Evolutionary conservation across 805 yeast species (phyloP).

Genomic region (Torulaspora gathmanii): DNA sequence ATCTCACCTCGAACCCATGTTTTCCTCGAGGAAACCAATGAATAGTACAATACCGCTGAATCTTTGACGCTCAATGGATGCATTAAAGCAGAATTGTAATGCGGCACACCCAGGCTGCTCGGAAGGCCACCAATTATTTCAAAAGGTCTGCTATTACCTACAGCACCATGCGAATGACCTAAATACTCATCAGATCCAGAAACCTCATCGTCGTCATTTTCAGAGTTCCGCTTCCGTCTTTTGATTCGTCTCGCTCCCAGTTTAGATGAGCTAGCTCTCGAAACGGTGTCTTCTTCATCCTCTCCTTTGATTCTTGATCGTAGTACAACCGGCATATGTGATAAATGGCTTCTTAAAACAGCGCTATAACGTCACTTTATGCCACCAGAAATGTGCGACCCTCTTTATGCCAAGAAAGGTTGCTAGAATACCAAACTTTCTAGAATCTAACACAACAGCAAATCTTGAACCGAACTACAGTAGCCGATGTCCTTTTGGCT

Average conservation of each 20-base stretch:
- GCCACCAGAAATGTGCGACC: too few species aligned
- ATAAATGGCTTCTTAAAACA: too few species aligned
- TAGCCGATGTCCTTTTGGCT: too few species aligned
- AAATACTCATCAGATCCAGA: constrained; percentile 9
- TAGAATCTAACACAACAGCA: too few species aligned
- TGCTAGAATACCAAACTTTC: too few species aligned
- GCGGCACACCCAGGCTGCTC: constrained; percentile 55
- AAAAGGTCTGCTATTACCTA: constrained; percentile 48
- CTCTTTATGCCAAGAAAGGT: too few species aligned
- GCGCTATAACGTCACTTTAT: background rate
- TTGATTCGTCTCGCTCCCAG: constrained; percentile 7
- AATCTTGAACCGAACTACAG: too few species aligned
- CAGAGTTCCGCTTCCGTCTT: constrained; percentile 19
- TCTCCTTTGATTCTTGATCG: constrained; percentile 12
- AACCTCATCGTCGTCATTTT: constrained; percentile 24
- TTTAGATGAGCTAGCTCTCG: constrained; percentile 4
- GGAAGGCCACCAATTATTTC: constrained; percentile 64
- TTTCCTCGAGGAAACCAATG: constrained; percentile 69
- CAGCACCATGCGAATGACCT: constrained; percentile 8
- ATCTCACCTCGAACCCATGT: constrained; percentile 61
- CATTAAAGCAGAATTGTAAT: constrained; percentile 48
- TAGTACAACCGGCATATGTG: constrained; percentile 13
- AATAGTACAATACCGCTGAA: constrained; percentile 63
- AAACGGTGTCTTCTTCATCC: constrained; percentile 4
- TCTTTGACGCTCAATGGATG: constrained; percentile 68